A percentile compares a stretch with the other conserved stretches of the same genome.
phyloP scores from a whole-genome alignment of 352 stramenopile species.

The Pythium grandisporangium region DNA sequence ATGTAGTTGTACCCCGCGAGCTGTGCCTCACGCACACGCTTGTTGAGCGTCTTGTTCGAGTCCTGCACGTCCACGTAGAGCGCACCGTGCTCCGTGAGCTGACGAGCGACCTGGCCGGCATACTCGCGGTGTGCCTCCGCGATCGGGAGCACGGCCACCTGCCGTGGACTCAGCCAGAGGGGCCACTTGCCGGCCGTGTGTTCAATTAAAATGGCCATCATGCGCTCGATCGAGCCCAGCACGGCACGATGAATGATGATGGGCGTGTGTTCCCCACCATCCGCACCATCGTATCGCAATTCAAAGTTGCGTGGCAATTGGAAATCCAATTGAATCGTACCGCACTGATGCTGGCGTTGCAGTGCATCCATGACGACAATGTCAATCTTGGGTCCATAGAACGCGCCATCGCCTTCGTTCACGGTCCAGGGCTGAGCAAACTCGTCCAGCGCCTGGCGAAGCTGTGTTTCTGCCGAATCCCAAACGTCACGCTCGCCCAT shows the following conservation, averaged over 20 bases:
- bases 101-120: constrained; percentile 32
- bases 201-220: constrained; percentile 98
- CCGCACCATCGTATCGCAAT: constrained; percentile 87
- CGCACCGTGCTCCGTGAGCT: constrained; percentile 27
- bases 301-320: constrained; percentile 96
- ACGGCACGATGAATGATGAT: constrained; percentile 98
- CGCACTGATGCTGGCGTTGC: constrained; percentile 95
- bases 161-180: constrained; percentile 90
- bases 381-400: constrained; percentile 98
- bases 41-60: constrained; percentile 79
- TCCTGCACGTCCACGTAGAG: constrained; percentile 69
- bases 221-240: constrained; percentile 95
- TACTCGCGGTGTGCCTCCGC: constrained; percentile 57
- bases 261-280: constrained; percentile 86
- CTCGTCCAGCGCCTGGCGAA: constrained; percentile 49
- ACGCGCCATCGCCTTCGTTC: constrained; percentile 94
- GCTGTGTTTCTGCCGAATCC: constrained; percentile 84
- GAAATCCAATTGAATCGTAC: constrained; percentile 98
- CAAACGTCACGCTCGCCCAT: constrained; percentile 93
- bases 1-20: constrained; percentile 84
- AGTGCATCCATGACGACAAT: constrained; percentile 97
- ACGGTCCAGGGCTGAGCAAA: constrained; percentile 74
- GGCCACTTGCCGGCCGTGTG: constrained; percentile 95
- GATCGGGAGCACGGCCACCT: constrained; percentile 69
- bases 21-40: constrained; percentile 71